Base-by-base conservation (phyloP, 2,329 filamentous ascomycete genomes). In the Aspergillus phoenicis region DNA sequence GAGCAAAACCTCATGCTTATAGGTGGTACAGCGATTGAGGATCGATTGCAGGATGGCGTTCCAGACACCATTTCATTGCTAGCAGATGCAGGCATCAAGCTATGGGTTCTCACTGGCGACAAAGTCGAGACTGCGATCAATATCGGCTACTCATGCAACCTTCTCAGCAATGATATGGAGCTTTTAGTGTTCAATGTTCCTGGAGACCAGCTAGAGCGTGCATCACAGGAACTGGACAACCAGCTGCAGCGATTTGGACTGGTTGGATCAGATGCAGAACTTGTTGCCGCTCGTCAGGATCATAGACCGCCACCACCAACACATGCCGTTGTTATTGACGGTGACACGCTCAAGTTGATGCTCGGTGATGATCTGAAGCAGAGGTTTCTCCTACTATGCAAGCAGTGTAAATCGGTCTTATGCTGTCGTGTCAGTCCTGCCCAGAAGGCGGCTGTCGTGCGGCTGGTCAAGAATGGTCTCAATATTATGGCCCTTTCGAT, bases 101-200 rank as follows among this genome's bases (percentile, higher is more conserved):
- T 99, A 7, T 99, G 95, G 95, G 95, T 99, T 57, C 81, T 99
- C 66, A 99, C 95, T 15, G 95, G 96, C 65, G 95, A 99, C 83
- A 99, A 98, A 78, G 94, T 98, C 33, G 95, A 99, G 79, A 99
- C 95, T 24, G 95, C 96, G 60, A 99, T 99, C 87, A 99, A 99
- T 80, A 99, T 99, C 73, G 95, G 95, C 2, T 99, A 98, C 78
- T 99, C 96, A 10, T 99, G 96, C 82, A 99, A 99, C 70, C 84
- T 99, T 33, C 85, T 99, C 58, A 93, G 94, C 78, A 99, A 97
- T 76, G 91, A 97, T 68, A 97, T 99, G 95, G 95, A 99, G 68
- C 82, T 99, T 63, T 91, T 99, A 65, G 87, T 96, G 52, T 84
- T 99, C 68, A 96, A 96, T 73, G 84, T 95, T 30, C 86, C 91